Evolutionary conservation across 2,329 filamentous ascomycete species (phyloP).

Genomic region (Ophiosphaerella narmari): DNA sequence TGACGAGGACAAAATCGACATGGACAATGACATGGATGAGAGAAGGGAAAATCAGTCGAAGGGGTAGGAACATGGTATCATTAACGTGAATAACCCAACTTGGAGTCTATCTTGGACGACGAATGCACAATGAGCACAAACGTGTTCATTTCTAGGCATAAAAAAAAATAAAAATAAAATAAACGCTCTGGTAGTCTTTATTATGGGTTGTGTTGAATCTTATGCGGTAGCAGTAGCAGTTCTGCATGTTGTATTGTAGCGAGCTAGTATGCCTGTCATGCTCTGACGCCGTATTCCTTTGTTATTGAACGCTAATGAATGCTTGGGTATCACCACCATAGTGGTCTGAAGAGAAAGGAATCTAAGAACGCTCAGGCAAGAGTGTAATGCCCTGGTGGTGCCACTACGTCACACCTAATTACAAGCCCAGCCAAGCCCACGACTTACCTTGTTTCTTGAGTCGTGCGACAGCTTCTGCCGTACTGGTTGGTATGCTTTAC

Average conservation of each 20-base stretch:
- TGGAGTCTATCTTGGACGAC: too few relatives aligned
- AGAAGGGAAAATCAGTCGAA: neutral
- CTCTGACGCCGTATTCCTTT: neutral
- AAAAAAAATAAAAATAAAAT: neutral
- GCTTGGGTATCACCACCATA: constrained; percentile 1
- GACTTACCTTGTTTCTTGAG: too few relatives aligned
- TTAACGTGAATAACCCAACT: too few relatives aligned
- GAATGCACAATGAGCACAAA: too few relatives aligned
- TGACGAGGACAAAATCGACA: neutral
- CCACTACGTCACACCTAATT: neutral
- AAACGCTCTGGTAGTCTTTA: too few relatives aligned
- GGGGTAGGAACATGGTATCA: too few relatives aligned
- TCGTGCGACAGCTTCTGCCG: neutral
- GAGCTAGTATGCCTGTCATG: neutral
- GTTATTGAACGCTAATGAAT: neutral
- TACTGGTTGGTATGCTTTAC: neutral
- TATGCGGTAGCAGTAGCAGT: neutral
- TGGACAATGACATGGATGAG: neutral
- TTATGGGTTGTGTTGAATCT: too few relatives aligned
- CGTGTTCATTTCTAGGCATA: neutral
- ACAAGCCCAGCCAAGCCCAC: neutral
- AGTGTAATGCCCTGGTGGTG: neutral
- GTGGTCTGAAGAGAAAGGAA: neutral
- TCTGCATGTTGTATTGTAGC: neutral
- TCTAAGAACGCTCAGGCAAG: constrained; percentile 2